Evolutionary conservation across 108 stramenopile genomes (phyloP).

Genomic region (Pseudonitzschia pungens): DNA sequence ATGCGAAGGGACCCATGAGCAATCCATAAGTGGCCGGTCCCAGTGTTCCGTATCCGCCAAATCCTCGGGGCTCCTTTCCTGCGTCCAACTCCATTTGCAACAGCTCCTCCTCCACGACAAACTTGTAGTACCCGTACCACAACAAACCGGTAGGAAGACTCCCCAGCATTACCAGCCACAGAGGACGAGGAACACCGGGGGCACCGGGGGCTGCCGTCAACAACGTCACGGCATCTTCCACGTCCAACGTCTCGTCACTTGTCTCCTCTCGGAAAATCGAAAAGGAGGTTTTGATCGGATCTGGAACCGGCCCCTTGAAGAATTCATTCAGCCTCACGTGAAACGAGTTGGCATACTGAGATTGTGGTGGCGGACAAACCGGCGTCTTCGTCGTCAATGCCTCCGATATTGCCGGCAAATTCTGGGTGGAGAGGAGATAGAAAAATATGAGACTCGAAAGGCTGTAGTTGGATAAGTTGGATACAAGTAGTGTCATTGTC

Average conservation of each 20-base stretch:
- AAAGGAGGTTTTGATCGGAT: conserved; percentile 13
- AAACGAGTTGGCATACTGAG: background rate
- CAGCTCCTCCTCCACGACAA: conserved; percentile 52
- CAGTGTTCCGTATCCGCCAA: conserved; percentile 52
- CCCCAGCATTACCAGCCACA: conserved; percentile 43
- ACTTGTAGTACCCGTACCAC: conserved; percentile 61
- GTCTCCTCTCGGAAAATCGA: conserved; percentile 20
- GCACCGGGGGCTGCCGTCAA: conserved; percentile 41
- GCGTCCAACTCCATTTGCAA: conserved; percentile 39
- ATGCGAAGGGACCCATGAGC: conserved; percentile 36
- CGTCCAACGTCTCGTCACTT: conserved; percentile 6
- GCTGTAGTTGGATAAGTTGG: background rate
- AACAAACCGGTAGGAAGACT: conserved; percentile 39
- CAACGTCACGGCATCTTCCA: conserved; percentile 23
- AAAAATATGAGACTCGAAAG: background rate
- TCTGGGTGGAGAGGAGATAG: background rate
- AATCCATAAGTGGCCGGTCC: conserved; percentile 24
- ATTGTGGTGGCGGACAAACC: background rate
- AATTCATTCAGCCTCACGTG: conserved; percentile 43
- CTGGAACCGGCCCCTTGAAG: conserved; percentile 40
- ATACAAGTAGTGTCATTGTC: conserved; percentile 4
- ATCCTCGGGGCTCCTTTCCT: conserved; percentile 29
- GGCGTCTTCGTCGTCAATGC: conserved; percentile 12
- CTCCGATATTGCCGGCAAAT: background rate
- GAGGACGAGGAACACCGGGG: conserved; percentile 45